Conservation (phyloP, 78 protist genomes). For the Corallochytrium limacisporum region DNA sequence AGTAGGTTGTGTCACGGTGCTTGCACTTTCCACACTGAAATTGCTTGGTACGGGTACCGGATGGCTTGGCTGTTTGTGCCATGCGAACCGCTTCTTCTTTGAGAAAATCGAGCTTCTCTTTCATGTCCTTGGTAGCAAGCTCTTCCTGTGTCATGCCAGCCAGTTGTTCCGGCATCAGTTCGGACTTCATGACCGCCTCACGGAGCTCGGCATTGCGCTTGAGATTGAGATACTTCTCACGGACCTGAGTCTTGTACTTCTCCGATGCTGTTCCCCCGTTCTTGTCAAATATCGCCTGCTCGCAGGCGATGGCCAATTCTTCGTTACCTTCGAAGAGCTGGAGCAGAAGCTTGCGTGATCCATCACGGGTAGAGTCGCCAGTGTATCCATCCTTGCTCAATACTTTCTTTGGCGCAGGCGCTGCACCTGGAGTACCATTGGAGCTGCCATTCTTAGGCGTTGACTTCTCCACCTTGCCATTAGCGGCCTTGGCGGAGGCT, state of each 20-base stretch:
- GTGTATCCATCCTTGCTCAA: too few species aligned
- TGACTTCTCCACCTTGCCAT: too few species aligned
- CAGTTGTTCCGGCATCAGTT: background rate
- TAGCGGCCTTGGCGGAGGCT: too few species aligned
- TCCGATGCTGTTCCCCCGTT: too few species aligned
- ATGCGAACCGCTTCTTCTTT: background rate
- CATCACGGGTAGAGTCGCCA: too few species aligned
- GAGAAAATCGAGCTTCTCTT: background rate
- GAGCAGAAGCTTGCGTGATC: too few species aligned
- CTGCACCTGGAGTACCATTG: too few species aligned
- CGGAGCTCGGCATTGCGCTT: background rate
- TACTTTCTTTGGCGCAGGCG: too few species aligned
- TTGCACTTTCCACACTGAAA: slow-evolving; percentile 68
- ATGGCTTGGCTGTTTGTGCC: background rate
- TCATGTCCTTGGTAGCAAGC: slow-evolving; percentile 3
- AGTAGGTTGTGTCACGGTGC: slow-evolving; percentile 43
- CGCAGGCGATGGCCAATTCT: too few species aligned
- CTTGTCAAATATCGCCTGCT: too few species aligned
- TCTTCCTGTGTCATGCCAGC: background rate
- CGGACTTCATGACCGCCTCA: background rate
- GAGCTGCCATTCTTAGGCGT: too few species aligned
- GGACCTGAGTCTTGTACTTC: background rate
- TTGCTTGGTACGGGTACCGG: slow-evolving; percentile 22
- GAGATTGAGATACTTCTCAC: background rate
- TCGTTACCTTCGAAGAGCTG: too few species aligned